These are phyloP conservation scores for Hypoxylon sp. DNA, from an alignment of 2,329 filamentous ascomycete genomes.

Conservation along the genomic window DNA sequence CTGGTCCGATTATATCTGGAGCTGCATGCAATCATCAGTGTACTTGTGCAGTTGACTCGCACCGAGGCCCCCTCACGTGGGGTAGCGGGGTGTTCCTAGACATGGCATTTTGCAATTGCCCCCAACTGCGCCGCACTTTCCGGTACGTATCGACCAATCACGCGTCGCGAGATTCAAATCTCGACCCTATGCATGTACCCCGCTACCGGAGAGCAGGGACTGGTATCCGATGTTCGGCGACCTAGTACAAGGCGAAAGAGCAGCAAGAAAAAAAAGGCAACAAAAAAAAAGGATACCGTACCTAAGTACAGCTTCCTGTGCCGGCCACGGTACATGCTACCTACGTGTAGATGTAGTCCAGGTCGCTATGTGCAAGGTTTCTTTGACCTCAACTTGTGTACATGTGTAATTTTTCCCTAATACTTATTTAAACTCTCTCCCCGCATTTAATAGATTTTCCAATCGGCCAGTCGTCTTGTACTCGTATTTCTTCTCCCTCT, in stretches of 20 bases:
- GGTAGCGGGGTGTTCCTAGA: slow-evolving; percentile 37
- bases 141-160: slow-evolving; percentile 44
- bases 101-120: slow-evolving; percentile 32
- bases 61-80: slow-evolving; percentile 51
- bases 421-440: slow-evolving; percentile 45
- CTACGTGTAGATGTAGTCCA: slow-evolving; percentile 1
- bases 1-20: slow-evolving; percentile 30
- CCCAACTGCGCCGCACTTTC: slow-evolving; percentile 32
- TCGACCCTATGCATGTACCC: slow-evolving; percentile 40
- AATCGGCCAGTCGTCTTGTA: slow-evolving; percentile 11
- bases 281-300: slow-evolving; percentile 22
- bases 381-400: slow-evolving; percentile 24
- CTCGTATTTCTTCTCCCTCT: slow-evolving; percentile 4
- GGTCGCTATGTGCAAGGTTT: slow-evolving; percentile 3
- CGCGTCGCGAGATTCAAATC: slow-evolving; percentile 46
- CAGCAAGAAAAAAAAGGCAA: slow-evolving; percentile 7
- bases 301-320: slow-evolving; percentile 38
- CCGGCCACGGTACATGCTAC: slow-evolving; percentile 14
- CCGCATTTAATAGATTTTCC: slow-evolving; percentile 40
- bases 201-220: slow-evolving; percentile 51
- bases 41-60: slow-evolving; percentile 46
- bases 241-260: slow-evolving; percentile 17
- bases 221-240: slow-evolving; percentile 51
- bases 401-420: slow-evolving; percentile 10
- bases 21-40: slow-evolving; percentile 43